Evolutionary conservation across 2,329 filamentous ascomycete genomes (phyloP).

Genomic region (Metarhizium brunneum): DNA sequence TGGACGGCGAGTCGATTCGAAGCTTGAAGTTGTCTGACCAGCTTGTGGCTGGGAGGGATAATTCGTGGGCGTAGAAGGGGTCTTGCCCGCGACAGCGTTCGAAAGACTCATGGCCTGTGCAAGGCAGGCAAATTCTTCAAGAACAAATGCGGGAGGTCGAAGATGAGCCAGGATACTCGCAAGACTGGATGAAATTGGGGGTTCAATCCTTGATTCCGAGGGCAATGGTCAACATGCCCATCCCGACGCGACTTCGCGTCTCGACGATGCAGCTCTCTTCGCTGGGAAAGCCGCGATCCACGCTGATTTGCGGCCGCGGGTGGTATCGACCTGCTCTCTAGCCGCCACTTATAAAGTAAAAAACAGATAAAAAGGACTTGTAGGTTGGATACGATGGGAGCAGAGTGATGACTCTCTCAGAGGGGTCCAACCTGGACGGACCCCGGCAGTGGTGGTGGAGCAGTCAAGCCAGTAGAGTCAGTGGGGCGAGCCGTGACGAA

Average conservation of each 20-base stretch:
- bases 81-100: constrained; percentile 36
- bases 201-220: neutral
- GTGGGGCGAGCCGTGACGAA: neutral
- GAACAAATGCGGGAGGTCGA: neutral
- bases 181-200: neutral
- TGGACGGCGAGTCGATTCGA: constrained; percentile 42
- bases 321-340: neutral
- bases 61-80: constrained; percentile 34
- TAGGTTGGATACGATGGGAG: neutral
- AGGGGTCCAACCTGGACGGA: constrained; percentile 9
- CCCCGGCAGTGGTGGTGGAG: constrained; percentile 9
- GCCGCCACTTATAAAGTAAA: neutral
- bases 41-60: constrained; percentile 31
- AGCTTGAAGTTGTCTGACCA: constrained; percentile 33
- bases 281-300: neutral
- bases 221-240: constrained; percentile 2
- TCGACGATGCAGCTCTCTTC: neutral
- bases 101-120: constrained; percentile 22
- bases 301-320: neutral
- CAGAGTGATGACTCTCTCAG: constrained; percentile 4
- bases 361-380: neutral
- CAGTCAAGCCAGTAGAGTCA: neutral
- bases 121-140: neutral
- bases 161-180: neutral
- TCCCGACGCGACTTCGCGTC: neutral